A percentile compares a stretch with the other conserved stretches of the same genome.
Evolutionary conservation across 177 flowering plant species (phyloP).

Genomic region (Vitis hybrid): DNA sequence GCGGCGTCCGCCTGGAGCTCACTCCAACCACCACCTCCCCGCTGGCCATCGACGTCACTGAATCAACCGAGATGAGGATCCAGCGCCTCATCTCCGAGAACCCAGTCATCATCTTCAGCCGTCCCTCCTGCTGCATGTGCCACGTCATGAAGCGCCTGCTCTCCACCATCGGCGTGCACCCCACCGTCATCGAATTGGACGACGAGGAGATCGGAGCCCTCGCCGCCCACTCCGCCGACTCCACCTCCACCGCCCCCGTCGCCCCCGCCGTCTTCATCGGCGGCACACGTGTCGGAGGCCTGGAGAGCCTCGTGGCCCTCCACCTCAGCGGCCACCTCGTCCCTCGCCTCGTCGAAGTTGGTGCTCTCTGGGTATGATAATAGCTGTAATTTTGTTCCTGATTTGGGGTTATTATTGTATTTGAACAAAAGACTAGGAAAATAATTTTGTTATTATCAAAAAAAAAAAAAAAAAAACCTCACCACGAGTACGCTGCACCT

Average conservation of each 20-base stretch:
- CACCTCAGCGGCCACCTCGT: slow-evolving; percentile 76
- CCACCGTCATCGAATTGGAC: slow-evolving; percentile 68
- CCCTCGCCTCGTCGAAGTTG: slow-evolving; percentile 68
- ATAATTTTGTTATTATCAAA: no score
- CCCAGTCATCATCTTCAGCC: slow-evolving; percentile 75
- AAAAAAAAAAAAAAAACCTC: no score
- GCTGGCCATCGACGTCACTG: slow-evolving; percentile 65
- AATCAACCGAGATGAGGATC: slow-evolving; percentile 65
- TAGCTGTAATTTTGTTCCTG: neutral
- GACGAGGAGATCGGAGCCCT: slow-evolving; percentile 63
- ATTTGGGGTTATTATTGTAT: no score
- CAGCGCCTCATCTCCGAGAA: slow-evolving; percentile 78
- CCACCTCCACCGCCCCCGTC: slow-evolving; percentile 1
- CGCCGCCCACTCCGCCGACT: slow-evolving; percentile 19
- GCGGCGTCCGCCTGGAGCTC: slow-evolving; percentile 43
- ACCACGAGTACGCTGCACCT: no score
- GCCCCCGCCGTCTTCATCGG: slow-evolving; percentile 79
- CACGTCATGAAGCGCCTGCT: slow-evolving; percentile 67
- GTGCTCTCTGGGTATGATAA: slow-evolving; percentile 50
- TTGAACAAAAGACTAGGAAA: no score
- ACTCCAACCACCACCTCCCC: slow-evolving; percentile 31
- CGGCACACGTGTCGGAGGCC: slow-evolving; percentile 73
- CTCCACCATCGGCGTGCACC: slow-evolving; percentile 59
- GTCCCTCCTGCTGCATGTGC: slow-evolving; percentile 69
- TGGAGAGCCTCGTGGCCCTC: slow-evolving; percentile 75